Conservation (phyloP, 2,329 filamentous ascomycete species). For the Hymenoscyphus salicellus region DNA sequence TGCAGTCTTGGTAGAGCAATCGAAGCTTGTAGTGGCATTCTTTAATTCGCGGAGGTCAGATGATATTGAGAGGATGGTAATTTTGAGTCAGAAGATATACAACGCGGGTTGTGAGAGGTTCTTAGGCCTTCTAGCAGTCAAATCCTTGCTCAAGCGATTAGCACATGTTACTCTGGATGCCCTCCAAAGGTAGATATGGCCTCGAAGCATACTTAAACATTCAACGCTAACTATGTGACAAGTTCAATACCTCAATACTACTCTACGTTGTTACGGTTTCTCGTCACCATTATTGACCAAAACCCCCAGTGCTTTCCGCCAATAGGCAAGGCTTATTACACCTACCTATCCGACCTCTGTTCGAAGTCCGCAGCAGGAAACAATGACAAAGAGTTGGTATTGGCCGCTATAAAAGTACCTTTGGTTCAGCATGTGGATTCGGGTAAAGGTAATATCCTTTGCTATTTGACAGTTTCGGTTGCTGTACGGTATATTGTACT, state of each 20-base stretch:
- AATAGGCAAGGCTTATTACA: conserved; percentile 33
- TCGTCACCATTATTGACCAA: conserved; percentile 26
- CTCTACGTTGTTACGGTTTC: conserved; percentile 25
- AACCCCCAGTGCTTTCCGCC: conserved; percentile 23
- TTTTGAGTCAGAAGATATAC: conserved; percentile 38
- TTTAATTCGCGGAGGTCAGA: conserved; percentile 45
- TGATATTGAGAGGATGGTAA: conserved; percentile 49
- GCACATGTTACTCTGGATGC: conserved; percentile 27
- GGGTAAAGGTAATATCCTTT: conserved; percentile 18
- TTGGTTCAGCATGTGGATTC: conserved; percentile 18
- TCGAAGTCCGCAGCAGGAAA: conserved; percentile 8
- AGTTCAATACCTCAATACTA: conserved; percentile 24
- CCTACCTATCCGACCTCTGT: conserved; percentile 30
- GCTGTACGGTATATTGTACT: not conserved
- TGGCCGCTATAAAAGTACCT: conserved; percentile 29
- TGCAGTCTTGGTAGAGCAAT: conserved; percentile 40
- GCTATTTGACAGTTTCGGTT: not conserved
- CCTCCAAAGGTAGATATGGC: conserved; percentile 29
- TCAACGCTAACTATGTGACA: conserved; percentile 15
- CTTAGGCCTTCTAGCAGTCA: conserved; percentile 25
- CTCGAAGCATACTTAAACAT: not conserved
- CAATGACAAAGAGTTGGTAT: conserved; percentile 18
- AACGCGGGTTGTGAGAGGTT: conserved; percentile 39
- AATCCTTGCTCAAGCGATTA: conserved; percentile 25
- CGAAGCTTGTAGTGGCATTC: conserved; percentile 49